phyloP scores from a whole-genome alignment of 371 early-diverging fungal species.

The Syncephalastrum sp. region DNA sequence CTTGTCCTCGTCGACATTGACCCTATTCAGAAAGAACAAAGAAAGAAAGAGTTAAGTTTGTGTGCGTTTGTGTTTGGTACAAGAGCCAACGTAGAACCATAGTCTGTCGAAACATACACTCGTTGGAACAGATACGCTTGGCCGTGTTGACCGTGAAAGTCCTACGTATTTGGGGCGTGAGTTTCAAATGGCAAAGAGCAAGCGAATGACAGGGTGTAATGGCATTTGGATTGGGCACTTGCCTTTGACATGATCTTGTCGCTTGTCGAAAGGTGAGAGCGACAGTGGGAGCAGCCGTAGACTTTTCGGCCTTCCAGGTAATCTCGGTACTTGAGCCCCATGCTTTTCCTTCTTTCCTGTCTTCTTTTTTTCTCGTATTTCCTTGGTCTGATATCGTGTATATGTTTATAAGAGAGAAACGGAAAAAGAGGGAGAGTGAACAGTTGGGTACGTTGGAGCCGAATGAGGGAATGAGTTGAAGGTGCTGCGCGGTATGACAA shows the following conservation, averaged over 20 bases:
- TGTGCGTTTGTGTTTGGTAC: too few species aligned
- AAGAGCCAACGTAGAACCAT: background rate
- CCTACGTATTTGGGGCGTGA: slow-evolving; percentile 27
- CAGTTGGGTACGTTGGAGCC: too few species aligned
- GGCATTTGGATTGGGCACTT: background rate
- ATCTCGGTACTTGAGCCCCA: slow-evolving; percentile 28
- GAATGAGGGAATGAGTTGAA: too few species aligned
- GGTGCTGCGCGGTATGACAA: too few species aligned
- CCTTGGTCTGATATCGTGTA: too few species aligned
- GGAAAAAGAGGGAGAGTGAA: too few species aligned
- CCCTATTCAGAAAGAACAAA: background rate
- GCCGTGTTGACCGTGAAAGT: slow-evolving; percentile 74
- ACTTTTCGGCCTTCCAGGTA: slow-evolving; percentile 44
- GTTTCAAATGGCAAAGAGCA: background rate
- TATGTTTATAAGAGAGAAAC: too few species aligned
- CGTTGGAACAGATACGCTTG: slow-evolving; percentile 69
- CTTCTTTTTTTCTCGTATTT: too few species aligned
- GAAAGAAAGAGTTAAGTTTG: too few species aligned
- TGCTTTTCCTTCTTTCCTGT: background rate
- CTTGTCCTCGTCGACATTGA: slow-evolving; percentile 10
- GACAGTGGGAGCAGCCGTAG: slow-evolving; percentile 61
- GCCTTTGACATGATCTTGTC: slow-evolving; percentile 68
- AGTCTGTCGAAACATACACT: slow-evolving; percentile 46
- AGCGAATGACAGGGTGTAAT: too few species aligned
- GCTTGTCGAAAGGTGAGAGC: slow-evolving; percentile 62